A percentile compares a stretch with the other conserved stretches of the same genome.
Evolutionary conservation across 1,139 yeast genomes (phyloP).

Genomic region (Candida sanyaensis): DNA sequence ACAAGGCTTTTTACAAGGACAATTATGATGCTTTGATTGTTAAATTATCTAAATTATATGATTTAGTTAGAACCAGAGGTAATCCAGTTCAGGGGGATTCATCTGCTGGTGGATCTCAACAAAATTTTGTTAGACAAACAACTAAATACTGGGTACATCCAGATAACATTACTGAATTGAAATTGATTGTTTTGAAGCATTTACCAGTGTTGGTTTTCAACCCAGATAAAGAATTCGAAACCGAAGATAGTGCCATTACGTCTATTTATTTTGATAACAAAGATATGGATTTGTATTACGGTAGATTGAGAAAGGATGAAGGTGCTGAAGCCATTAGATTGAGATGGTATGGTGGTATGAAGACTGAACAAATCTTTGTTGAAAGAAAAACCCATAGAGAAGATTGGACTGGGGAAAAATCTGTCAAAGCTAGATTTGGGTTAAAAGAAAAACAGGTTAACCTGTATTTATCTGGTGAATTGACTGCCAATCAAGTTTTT

Average conservation of each 20-base stretch:
- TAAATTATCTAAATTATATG: slow-evolving; percentile 84
- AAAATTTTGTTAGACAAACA: slow-evolving; percentile 96
- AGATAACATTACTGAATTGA: slow-evolving; percentile 96
- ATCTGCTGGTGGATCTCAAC: slow-evolving; percentile 96
- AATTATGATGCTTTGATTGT: slow-evolving; percentile 89
- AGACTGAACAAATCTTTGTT: slow-evolving; percentile 85
- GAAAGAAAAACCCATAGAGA: slow-evolving; percentile 98
- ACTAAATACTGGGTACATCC: slow-evolving; percentile 99
- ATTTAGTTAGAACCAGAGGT: slow-evolving; percentile 92
- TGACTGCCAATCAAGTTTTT: slow-evolving; percentile 85
- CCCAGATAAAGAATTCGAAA: slow-evolving; percentile 92
- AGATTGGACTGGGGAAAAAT: slow-evolving; percentile 99
- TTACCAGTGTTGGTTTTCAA: slow-evolving; percentile 95
- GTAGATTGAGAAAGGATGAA: slow-evolving; percentile 92
- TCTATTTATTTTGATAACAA: slow-evolving; percentile 93
- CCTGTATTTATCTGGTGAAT: slow-evolving; percentile 77
- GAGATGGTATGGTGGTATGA: slow-evolving; percentile 99
- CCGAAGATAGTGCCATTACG: slow-evolving; percentile 93
- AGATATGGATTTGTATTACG: slow-evolving; percentile 87
- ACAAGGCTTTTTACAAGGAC: slow-evolving; percentile 94
- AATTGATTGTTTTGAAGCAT: slow-evolving; percentile 88
- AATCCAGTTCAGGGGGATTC: slow-evolving; percentile 94
- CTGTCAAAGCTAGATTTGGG: slow-evolving; percentile 94
- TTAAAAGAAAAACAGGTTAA: slow-evolving; percentile 90
- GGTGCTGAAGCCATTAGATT: slow-evolving; percentile 98